phyloP scores from a whole-genome alignment of 225 moss, liverwort and hornwort genomes.

The Polytrichum formosum region DNA sequence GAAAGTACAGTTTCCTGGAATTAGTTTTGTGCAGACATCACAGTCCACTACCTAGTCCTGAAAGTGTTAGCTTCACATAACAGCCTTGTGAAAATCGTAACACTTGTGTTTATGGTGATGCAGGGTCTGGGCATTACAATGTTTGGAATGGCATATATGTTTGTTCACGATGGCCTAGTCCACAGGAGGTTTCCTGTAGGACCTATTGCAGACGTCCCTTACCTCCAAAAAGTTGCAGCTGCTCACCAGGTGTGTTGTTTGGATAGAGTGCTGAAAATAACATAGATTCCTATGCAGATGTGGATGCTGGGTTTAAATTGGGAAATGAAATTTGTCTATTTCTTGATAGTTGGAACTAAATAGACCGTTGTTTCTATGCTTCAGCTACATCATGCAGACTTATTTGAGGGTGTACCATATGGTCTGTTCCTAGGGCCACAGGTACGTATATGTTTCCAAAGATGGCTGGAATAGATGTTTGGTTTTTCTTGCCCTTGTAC shows the following conservation, averaged over 20 bases:
- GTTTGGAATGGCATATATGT: conserved; percentile 98
- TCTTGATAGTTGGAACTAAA: too few relatives aligned
- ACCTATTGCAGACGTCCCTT: conserved; percentile 76
- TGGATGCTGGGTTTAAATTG: neutral
- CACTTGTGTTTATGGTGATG: neutral
- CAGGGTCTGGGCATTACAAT: conserved; percentile 92
- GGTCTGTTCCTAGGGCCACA: conserved; percentile 85
- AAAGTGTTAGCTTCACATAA: too few relatives aligned
- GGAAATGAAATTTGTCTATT: neutral
- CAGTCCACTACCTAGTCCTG: too few relatives aligned
- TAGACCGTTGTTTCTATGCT: neutral
- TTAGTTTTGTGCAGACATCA: too few relatives aligned
- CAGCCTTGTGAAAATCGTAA: too few relatives aligned
- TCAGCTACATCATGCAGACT: conserved; percentile 87
- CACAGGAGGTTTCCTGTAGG: conserved; percentile 83
- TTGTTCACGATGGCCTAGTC: conserved; percentile 86
- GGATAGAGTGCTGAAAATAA: neutral
- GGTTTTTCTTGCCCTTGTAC: neutral
- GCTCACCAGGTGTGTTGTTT: conserved; percentile 62
- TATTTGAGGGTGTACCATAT: conserved; percentile 75
- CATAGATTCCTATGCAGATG: neutral
- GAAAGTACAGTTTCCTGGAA: too few relatives aligned
- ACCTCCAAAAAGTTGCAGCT: conserved; percentile 81
- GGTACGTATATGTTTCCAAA: conserved; percentile 19
- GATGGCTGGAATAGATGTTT: neutral